A percentile compares a stretch with the other conserved stretches of the same genome.
phyloP scores from a whole-genome alignment of 345 rosid species.

The Alliaria petiolata region DNA sequence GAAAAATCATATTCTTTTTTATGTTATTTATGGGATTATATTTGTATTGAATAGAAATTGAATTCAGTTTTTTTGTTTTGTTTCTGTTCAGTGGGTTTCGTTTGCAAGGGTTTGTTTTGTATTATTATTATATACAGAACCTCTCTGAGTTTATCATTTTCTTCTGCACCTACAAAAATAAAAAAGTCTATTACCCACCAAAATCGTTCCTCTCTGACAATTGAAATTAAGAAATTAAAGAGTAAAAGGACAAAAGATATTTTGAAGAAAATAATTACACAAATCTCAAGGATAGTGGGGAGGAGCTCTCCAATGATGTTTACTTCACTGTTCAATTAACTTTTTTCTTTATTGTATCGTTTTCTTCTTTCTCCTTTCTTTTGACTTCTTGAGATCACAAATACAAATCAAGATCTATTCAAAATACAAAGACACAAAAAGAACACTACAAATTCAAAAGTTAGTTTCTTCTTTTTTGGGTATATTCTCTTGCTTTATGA shows the following conservation, averaged over 20 bases:
- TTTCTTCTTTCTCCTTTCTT: not conserved
- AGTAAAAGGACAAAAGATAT: slow-evolving; percentile 2
- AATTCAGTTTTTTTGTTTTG: no score
- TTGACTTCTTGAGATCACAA: slow-evolving; percentile 26
- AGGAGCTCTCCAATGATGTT: slow-evolving; percentile 22
- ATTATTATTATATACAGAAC: not conserved
- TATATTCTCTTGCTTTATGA: slow-evolving; percentile 16
- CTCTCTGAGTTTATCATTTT: no score
- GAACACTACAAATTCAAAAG: not conserved
- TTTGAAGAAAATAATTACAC: slow-evolving; percentile 5
- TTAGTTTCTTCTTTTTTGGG: not conserved
- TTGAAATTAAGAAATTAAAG: no score
- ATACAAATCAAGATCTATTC: no score
- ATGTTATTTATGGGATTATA: not conserved
- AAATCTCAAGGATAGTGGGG: slow-evolving; percentile 37
- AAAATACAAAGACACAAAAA: not conserved
- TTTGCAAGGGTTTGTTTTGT: not conserved
- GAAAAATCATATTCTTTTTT: not conserved
- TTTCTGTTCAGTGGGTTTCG: no score
- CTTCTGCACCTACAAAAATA: not conserved
- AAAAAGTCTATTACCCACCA: not conserved
- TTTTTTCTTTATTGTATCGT: slow-evolving; percentile 4
- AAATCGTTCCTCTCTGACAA: no score
- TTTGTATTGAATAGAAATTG: no score
- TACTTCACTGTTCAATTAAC: not conserved